A percentile compares a stretch with the other conserved stretches of the same genome.
Evolutionary conservation across 2,329 filamentous ascomycete genomes (phyloP).

Genomic region (Aspergillus fructus): DNA sequence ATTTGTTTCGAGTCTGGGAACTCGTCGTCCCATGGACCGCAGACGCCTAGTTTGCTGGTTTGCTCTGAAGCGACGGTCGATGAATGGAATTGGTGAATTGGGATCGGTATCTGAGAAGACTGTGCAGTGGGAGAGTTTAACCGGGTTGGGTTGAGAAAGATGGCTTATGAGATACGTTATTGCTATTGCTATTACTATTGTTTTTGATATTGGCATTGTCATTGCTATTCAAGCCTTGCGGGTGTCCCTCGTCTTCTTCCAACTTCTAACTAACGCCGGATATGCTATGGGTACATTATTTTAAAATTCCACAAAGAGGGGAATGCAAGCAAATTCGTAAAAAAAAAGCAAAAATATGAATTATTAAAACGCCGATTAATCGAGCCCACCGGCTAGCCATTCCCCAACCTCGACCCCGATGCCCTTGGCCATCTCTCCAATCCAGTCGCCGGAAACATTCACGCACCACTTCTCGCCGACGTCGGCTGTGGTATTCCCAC

Average conservation of each 20-base stretch:
- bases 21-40: conserved; percentile 23
- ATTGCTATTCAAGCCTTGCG: background rate
- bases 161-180: background rate
- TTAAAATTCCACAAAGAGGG: background rate
- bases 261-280: background rate
- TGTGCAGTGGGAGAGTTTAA: background rate
- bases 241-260: background rate
- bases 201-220: background rate
- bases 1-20: conserved; percentile 36
- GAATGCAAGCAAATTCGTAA: background rate
- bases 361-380: conserved; percentile 19
- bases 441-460: conserved; percentile 49
- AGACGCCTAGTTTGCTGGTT: conserved; percentile 36
- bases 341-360: background rate
- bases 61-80: conserved; percentile 32
- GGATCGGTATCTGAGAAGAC: background rate
- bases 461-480: conserved; percentile 49
- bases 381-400: conserved; percentile 41
- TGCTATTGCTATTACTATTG: background rate
- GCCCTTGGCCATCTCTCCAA: conserved; percentile 44
- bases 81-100: conserved; percentile 39
- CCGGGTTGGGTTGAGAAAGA: background rate
- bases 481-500: conserved; percentile 38
- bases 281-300: background rate
- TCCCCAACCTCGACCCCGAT: conserved; percentile 49